Evolutionary conservation across 768 basidiomycete genomes (phyloP), one percentile per base, ranked within the genome.

Genomic region (Mycena olivaceomarginata): DNA sequence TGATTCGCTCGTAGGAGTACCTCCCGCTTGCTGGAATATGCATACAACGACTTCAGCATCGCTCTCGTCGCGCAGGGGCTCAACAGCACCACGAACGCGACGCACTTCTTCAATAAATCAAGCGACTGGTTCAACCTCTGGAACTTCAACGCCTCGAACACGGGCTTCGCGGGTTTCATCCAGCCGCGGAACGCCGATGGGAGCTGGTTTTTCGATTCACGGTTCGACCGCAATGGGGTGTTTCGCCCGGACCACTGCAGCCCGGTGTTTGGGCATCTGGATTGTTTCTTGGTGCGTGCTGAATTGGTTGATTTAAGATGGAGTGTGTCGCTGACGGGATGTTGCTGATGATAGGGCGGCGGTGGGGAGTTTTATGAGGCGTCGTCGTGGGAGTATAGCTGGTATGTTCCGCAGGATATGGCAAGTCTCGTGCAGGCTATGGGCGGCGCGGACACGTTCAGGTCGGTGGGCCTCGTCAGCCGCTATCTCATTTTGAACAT

Each of bases 301-400:
- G 65, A 4, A 73, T 11, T 41, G 48, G 18, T 2, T 6, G 48
- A 15, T 18, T 51, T 5, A 12, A 10, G 10, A 11, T 10, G 43
- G 25, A 39, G 6, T 31, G 12, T 3, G 22, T 22, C 15, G 31
- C 46, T 60, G 37, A 40, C 25, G 25, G 31, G 7, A 2, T 37
- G 15, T 4, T 12, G 22, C 15, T 75, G 77, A 76, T 45, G 10
- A n/a, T 51, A 76, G 40, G 31, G 59, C 9, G 12, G 8, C 20
- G 78, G 78, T 9, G 78, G 78, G 10, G 78, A 79, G 45, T 79
- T 79, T 31, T 79, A 79, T n/a, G 78, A 79, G 66, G 78, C 78
- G 22, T 75, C 77, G 48, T 78, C 74, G 4, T 78, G 78, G 78
- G 78, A 79, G 20, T 79, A 79, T 51, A 72, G 70, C n/a, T 79